A percentile compares a stretch with the other conserved stretches of the same genome.
phyloP scores from a whole-genome alignment of 371 early-diverging fungal species.

The Rhizopus microsporus region DNA sequence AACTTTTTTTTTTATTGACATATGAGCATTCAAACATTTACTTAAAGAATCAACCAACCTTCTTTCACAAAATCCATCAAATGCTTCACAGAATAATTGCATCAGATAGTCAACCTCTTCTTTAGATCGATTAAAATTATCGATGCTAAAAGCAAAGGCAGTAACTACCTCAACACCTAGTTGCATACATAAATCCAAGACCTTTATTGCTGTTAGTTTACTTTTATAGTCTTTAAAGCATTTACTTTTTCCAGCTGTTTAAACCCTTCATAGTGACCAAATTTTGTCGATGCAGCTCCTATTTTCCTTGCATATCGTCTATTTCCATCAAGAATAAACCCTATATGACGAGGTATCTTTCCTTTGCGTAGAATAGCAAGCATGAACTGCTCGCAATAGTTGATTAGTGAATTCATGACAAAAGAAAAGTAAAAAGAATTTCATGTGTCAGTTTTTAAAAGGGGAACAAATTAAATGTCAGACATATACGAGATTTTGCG shows the following conservation, averaged over 20 bases:
- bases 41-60: constrained; percentile 47
- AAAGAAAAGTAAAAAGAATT: too few species aligned
- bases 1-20: constrained; percentile 46
- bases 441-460: too few species aligned
- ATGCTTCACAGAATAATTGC: constrained; percentile 79
- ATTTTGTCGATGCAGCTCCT: constrained; percentile 44
- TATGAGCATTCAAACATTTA: background rate
- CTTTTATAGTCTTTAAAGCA: constrained; percentile 1
- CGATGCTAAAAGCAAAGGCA: constrained; percentile 98
- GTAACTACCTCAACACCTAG: constrained; percentile 89
- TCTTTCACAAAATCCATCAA: constrained; percentile 70
- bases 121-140: constrained; percentile 93
- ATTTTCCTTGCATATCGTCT: constrained; percentile 84
- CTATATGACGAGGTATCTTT: constrained; percentile 92
- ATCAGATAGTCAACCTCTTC: constrained; percentile 93
- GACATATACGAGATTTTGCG: too few species aligned
- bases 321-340: constrained; percentile 99
- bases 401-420: too few species aligned
- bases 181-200: constrained; percentile 84
- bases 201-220: constrained; percentile 41
- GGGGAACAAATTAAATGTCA: too few species aligned
- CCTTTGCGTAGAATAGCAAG: constrained; percentile 57
- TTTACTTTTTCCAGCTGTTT: constrained; percentile 70
- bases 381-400: too few species aligned
- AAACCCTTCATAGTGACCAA: constrained; percentile 89